Evolutionary conservation across 768 basidiomycete genomes (phyloP).

Genomic region (Suillus lakei): DNA sequence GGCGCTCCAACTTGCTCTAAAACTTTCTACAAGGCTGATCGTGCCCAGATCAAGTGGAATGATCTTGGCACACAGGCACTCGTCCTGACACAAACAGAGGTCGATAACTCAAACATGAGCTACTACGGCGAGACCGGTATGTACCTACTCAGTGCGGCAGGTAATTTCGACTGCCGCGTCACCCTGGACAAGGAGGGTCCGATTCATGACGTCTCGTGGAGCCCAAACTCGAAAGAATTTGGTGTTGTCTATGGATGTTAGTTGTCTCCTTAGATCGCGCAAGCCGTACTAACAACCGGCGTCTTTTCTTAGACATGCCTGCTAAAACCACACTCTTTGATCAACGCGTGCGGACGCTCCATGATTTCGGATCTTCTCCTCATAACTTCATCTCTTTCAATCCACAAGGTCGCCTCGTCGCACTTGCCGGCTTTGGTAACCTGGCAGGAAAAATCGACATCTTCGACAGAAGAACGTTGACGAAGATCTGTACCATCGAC

Average conservation of each 20-base stretch:
- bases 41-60: slow-evolving; percentile 95
- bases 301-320: slow-evolving; percentile 75
- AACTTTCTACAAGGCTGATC: slow-evolving; percentile 92
- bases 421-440: slow-evolving; percentile 96
- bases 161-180: slow-evolving; percentile 92
- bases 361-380: slow-evolving; percentile 90
- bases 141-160: slow-evolving; percentile 71
- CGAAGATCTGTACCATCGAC: slow-evolving; percentile 78
- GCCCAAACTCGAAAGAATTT: slow-evolving; percentile 96
- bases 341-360: slow-evolving; percentile 81
- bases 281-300: background rate
- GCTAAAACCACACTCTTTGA: slow-evolving; percentile 93
- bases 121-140: slow-evolving; percentile 98
- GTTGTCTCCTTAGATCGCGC: slow-evolving; percentile 36
- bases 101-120: slow-evolving; percentile 95
- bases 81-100: slow-evolving; percentile 93
- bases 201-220: slow-evolving; percentile 96
- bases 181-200: slow-evolving; percentile 94
- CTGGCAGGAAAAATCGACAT: slow-evolving; percentile 93
- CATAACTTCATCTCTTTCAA: slow-evolving; percentile 95
- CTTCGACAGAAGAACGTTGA: slow-evolving; percentile 85
- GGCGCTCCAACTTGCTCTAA: slow-evolving; percentile 81
- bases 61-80: slow-evolving; percentile 90
- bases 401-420: slow-evolving; percentile 86
- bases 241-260: slow-evolving; percentile 95